phyloP scores from a whole-genome alignment of 1,284 basidiomycete genomes.

The Cutaneotrichosporon mucoides region DNA sequence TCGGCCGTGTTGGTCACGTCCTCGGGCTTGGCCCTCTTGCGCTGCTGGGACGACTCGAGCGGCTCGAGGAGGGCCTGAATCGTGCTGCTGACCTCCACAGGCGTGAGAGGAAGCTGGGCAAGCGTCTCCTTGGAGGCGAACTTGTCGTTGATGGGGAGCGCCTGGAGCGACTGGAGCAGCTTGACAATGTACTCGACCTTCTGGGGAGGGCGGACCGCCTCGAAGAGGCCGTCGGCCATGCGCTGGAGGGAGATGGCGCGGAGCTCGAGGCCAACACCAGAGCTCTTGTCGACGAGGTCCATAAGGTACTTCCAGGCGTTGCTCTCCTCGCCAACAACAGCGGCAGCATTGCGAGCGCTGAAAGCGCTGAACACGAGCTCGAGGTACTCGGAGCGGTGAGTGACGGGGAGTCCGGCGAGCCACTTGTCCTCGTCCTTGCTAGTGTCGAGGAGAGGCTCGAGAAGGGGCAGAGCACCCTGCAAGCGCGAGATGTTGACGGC shows the following conservation, averaged over 20 bases:
- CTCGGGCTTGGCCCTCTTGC: conserved; percentile 31
- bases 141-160: conserved; percentile 27
- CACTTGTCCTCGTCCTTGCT: conserved; percentile 25
- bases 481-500: conserved; percentile 65
- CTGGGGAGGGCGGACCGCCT: conserved; percentile 21
- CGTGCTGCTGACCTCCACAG: conserved; percentile 23
- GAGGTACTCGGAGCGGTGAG: conserved; percentile 26
- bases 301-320: conserved; percentile 27
- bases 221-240: conserved; percentile 36
- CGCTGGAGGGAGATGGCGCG: conserved; percentile 27
- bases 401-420: conserved; percentile 15
- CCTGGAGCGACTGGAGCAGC: conserved; percentile 31
- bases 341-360: conserved; percentile 18
- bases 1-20: conserved; percentile 26
- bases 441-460: conserved; percentile 42
- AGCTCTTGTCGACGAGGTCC: conserved; percentile 7
- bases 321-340: conserved; percentile 24
- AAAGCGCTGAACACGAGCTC: conserved; percentile 21
- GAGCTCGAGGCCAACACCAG: conserved; percentile 4
- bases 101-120: conserved; percentile 24
- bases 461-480: conserved; percentile 59
- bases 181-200: conserved; percentile 31
- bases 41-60: conserved; percentile 27
- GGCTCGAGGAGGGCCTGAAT: conserved; percentile 29
- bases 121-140: conserved; percentile 27